Evolutionary conservation across 1,284 basidiomycete genomes (phyloP), one percentile per base, ranked within the genome.

Genomic region (Hypsizygus ulmarius): DNA sequence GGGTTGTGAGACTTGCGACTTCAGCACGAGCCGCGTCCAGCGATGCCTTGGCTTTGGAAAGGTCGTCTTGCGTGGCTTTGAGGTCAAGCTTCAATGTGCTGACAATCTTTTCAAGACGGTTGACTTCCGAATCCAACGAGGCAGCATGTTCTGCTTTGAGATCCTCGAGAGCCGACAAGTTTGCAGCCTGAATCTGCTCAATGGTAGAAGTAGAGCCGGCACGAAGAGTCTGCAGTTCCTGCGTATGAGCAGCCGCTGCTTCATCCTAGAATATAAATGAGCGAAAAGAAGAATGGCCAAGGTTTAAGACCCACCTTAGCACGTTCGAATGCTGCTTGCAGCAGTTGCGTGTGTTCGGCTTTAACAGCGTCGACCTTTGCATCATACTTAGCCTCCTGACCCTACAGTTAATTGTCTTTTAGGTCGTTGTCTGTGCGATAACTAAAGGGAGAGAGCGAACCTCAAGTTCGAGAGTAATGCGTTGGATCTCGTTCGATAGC

Each of bases 1-100:
- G 86, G 28, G 71, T 64, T 43, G 75, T 80, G 29, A 87, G 64
- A 8, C 54, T 70, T 47, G 77, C 76, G 10, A 81, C 65, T 56
- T 89, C 84, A 2, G 72, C 62, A 14, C 72, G 72, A 37, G 79
- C 69, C 4, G 74, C 54, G 15, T 81, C 75, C 10, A 81, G 60
- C 12, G 74, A 67, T 1, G 74, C 62, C 65, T 91, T 92, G 6
- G 86, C 75, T 68, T 90, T 91, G 1, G 74, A 62, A 32, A 92
- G 79, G 60, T 91, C 90, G 51, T 91, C 88, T 58, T 84, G 80
- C 0, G 90, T 89, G 7, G 87, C 90, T 61, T 84, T 88, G 40
- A 91, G 76, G 58, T 92, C 87, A 32, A 90, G 65, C 43, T 67
- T 78, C 54, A 83, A 71, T 47, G 67, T 77, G 43, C 69, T 72